A percentile compares a stretch with the other conserved stretches of the same genome.
These are phyloP conservation scores for Mortierella antarctica DNA, from an alignment of 192 early-diverging fungal genomes.

Conservation along the genomic window DNA sequence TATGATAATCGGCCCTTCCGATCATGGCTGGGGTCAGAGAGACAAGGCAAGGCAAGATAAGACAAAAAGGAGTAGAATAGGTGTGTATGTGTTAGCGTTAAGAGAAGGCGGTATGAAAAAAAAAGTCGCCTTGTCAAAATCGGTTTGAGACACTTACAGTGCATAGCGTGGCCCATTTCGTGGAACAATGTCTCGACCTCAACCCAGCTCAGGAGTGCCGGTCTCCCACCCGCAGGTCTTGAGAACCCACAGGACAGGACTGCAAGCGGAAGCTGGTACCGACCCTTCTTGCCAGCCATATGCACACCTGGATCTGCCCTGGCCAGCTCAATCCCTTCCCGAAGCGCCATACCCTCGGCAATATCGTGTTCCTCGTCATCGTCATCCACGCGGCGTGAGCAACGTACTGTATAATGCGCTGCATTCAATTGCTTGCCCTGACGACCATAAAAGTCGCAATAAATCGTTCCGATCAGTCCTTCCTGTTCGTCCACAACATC, in stretches of 20 bases:
- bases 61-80: background rate
- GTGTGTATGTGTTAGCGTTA: too few species aligned
- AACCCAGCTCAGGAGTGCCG: conserved; percentile 75
- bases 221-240: conserved; percentile 53
- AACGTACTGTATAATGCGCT: conserved; percentile 96
- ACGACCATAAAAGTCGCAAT: conserved; percentile 93
- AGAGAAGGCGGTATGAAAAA: too few species aligned
- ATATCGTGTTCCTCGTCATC: conserved; percentile 68
- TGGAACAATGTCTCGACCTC: conserved; percentile 98
- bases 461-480: conserved; percentile 89
- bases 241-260: conserved; percentile 82
- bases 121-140: too few species aligned
- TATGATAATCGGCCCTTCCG: conserved; percentile 94
- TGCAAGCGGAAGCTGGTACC: conserved; percentile 77
- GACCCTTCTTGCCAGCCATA: conserved; percentile 52
- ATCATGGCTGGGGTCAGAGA: conserved; percentile 72
- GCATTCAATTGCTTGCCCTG: conserved; percentile 82
- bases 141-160: conserved; percentile 62
- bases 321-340: conserved; percentile 49
- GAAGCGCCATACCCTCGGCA: conserved; percentile 39
- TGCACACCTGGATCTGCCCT: conserved; percentile 43
- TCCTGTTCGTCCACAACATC: conserved; percentile 92
- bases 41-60: background rate
- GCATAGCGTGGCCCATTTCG: conserved; percentile 99
- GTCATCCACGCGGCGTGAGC: conserved; percentile 87